Evolutionary conservation across 208 protist genomes (phyloP).

Genomic region (Trypanosoma rangeli): DNA sequence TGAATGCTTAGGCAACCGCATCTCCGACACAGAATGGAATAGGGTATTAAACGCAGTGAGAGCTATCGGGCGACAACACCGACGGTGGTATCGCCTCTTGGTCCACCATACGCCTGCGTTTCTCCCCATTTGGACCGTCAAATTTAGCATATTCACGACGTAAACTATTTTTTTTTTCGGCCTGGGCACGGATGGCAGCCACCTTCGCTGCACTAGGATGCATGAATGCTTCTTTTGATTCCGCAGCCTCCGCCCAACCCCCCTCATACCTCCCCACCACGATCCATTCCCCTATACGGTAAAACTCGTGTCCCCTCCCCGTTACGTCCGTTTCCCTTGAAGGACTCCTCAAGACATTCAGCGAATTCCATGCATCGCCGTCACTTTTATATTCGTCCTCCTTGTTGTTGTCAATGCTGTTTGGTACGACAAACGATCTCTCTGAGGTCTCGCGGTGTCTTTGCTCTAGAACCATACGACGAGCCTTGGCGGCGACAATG

Average conservation of each 20-base stretch:
- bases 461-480: neutral
- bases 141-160: neutral
- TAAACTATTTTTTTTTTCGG: too few relatives aligned
- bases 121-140: neutral
- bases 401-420: neutral
- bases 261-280: constrained; percentile 1
- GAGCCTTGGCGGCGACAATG: neutral
- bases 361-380: neutral
- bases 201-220: constrained; percentile 6
- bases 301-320: neutral
- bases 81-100: neutral
- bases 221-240: neutral
- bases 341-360: neutral
- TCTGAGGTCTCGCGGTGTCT: neutral
- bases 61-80: neutral
- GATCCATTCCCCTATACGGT: constrained; percentile 18
- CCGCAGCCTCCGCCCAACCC: neutral
- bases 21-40: neutral
- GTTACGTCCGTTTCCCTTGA: neutral
- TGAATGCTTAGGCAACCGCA: neutral
- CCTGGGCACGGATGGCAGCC: neutral
- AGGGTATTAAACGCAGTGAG: neutral
- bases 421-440: neutral
- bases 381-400: too few relatives aligned
- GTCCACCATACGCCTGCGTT: neutral